Conservation (phyloP, 2,329 filamentous ascomycete genomes). For the Cytospora piceicola region DNA sequence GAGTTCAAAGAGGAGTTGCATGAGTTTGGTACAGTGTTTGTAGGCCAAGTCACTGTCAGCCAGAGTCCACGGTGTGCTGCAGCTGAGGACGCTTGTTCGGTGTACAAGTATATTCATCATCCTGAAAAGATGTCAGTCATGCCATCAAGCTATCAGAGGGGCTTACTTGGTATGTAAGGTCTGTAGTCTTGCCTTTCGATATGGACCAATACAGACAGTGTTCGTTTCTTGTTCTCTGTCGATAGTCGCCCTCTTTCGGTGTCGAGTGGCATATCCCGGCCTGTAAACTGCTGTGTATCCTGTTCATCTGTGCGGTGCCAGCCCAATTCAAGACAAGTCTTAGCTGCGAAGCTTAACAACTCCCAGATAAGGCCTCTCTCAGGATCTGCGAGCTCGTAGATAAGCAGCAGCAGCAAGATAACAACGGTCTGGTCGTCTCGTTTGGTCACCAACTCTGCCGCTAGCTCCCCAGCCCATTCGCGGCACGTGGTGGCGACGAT, state of each 20-base stretch:
- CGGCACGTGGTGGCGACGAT: slow-evolving; percentile 16
- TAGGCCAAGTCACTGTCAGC: slow-evolving; percentile 11
- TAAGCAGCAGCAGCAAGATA: slow-evolving; percentile 18
- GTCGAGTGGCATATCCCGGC: slow-evolving; percentile 1
- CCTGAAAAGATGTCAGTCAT: background rate
- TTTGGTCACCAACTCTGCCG: slow-evolving; percentile 7
- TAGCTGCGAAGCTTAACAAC: slow-evolving; percentile 16
- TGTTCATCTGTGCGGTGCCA: slow-evolving; percentile 22
- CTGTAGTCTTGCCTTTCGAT: slow-evolving; percentile 3
- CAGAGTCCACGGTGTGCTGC: slow-evolving; percentile 17
- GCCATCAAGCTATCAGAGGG: background rate
- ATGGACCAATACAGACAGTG: slow-evolving; percentile 17
- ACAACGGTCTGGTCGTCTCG: slow-evolving; percentile 6
- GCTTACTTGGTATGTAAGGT: background rate
- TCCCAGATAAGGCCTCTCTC: slow-evolving; percentile 24
- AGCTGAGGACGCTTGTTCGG: slow-evolving; percentile 18
- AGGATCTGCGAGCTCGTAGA: slow-evolving; percentile 24
- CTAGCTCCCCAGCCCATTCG: slow-evolving; percentile 22
- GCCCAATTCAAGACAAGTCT: slow-evolving; percentile 20
- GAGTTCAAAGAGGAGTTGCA: slow-evolving; percentile 15
- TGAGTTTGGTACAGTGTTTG: slow-evolving; percentile 18
- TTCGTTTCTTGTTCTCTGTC: slow-evolving; percentile 11
- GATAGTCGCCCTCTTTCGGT: background rate
- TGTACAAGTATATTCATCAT: slow-evolving; percentile 18
- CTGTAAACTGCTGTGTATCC: background rate